These are phyloP conservation scores for Trifolium subterraneum DNA, from an alignment of 306 rosid genomes.

Conservation along the genomic window DNA sequence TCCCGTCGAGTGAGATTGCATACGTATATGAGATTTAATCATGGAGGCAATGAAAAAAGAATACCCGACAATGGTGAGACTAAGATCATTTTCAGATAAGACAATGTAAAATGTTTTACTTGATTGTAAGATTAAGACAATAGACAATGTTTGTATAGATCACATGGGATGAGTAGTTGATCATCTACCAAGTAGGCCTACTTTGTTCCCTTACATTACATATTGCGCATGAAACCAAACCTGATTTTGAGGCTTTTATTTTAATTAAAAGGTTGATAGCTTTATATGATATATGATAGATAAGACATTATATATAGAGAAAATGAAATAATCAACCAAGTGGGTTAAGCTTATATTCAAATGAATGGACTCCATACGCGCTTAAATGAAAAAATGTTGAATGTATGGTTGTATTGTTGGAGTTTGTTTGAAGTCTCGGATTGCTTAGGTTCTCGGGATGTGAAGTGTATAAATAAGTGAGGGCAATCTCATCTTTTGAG, in stretches of 20 bases:
- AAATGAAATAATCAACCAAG: not conserved
- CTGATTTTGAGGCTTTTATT: slow-evolving; percentile 27
- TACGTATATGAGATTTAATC: slow-evolving; percentile 32
- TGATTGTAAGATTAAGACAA: slow-evolving; percentile 42
- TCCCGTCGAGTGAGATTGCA: slow-evolving; percentile 37
- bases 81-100: slow-evolving; percentile 51
- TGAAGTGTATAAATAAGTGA: no score
- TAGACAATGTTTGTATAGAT: slow-evolving; percentile 40
- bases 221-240: slow-evolving; percentile 36
- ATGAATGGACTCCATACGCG: not conserved
- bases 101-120: slow-evolving; percentile 51
- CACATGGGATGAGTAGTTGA: slow-evolving; percentile 54
- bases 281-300: not conserved
- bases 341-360: not conserved
- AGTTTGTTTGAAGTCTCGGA: no score
- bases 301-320: not conserved
- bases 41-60: slow-evolving; percentile 45
- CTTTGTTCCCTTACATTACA: slow-evolving; percentile 47
- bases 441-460: no score
- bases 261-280: slow-evolving; percentile 17
- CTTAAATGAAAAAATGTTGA: no score
- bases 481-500: no score
- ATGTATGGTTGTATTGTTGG: no score
- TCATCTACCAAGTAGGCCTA: slow-evolving; percentile 48
- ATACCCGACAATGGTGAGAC: slow-evolving; percentile 46